Evolutionary conservation across 164 flowering plant species (phyloP), one percentile per base, ranked within the genome.

Genomic region (Houttuynia cordata): DNA sequence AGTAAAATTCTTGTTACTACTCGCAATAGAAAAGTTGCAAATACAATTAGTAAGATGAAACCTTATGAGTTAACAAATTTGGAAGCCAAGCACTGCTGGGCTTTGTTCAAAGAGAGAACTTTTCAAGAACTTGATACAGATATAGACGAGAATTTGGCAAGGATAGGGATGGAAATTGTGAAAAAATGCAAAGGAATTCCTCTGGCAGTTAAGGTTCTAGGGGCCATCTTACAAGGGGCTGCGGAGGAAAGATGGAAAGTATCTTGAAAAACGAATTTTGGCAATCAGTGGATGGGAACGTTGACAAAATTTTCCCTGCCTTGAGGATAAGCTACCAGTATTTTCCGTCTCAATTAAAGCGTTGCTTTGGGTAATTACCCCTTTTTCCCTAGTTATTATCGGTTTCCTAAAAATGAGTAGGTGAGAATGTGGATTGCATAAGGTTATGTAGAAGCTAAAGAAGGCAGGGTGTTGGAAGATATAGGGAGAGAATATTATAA

Each of bases 1-100:
- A 62, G 70, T 22, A 34, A 23, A 41, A 34, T 63, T 7, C 20
- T 69, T 1, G 40, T 73, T 9, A 73, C 76, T 2, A 73, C 76
- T 5, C 53, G 73, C 0, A 39, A 0, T 53, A 9, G 17, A 15
- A 39, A 40, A 19, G 67, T 69, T 34, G 70, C 70, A 8, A 17
- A 6, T 8, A 54, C 25, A 1, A 53, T 60, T 45, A 60, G 65
- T 17, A 57, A 56, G 0, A 22, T 18, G 10, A 7, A 9, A 0
- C n/a, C 67, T 0, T 22, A 62, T 30, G 9, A 17, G 0, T 34
- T 73, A n/a, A 1, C 2, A n/a, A 7, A 14, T 30, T 45, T 69
- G 8, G 39, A 42, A 15, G 64, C 61, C 3, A 53, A 58, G 3
- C 34, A 60, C 19, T 67, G 56, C 56, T 58, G 60, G 64, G 10